These are phyloP conservation scores for Plantago major DNA, from an alignment of 257 asterid genomes.

Conservation along the genomic window DNA sequence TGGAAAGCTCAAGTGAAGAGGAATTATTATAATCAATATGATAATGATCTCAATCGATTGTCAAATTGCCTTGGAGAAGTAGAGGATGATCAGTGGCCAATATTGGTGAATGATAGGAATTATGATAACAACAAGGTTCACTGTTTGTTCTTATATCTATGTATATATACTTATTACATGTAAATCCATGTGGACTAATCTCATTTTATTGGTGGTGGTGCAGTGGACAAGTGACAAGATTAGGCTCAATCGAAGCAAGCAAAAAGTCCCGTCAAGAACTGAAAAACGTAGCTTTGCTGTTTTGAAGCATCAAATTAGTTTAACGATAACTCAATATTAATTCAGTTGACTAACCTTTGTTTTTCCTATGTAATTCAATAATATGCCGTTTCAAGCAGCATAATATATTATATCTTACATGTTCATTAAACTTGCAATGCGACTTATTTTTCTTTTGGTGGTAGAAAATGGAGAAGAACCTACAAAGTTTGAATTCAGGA, in stretches of 20 bases:
- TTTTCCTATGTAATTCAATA: too few species aligned
- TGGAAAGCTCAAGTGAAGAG: constrained; percentile 7
- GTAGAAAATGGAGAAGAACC: constrained; percentile 2
- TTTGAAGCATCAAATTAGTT: neutral
- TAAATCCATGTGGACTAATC: neutral
- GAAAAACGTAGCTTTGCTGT: neutral
- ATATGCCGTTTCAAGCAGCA: too few species aligned
- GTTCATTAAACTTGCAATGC: too few species aligned
- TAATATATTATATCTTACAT: too few species aligned
- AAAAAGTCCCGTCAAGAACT: constrained; percentile 6
- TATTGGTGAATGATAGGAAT: constrained; percentile 6
- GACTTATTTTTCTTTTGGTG: too few species aligned
- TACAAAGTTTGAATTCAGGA: neutral
- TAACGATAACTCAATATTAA: neutral
- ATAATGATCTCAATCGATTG: neutral
- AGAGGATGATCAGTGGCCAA: constrained; percentile 5
- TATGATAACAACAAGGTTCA: neutral
- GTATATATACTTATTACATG: neutral
- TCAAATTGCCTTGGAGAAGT: neutral
- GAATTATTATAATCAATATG: neutral
- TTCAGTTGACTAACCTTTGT: too few species aligned
- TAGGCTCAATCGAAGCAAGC: constrained; percentile 1
- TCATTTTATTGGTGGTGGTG: neutral
- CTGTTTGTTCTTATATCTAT: neutral
- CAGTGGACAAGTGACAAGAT: neutral